These are phyloP conservation scores for Lenwebbia sp. DNA, from an alignment of 345 rosid genomes.

Conservation along the genomic window DNA sequence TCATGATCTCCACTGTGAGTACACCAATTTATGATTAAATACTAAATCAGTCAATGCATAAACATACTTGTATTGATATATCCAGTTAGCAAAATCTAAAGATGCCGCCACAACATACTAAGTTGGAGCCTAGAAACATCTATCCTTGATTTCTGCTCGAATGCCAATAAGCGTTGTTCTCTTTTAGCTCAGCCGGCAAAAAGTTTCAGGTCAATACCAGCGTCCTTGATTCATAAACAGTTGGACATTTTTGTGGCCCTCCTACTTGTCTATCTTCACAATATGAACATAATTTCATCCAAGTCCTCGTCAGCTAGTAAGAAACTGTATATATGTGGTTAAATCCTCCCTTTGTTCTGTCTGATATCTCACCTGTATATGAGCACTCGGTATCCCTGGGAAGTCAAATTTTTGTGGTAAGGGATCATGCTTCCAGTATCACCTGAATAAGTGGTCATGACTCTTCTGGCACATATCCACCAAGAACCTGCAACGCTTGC, in stretches of 20 bases:
- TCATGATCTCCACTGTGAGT: constrained; percentile 12
- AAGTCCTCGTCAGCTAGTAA: neutral
- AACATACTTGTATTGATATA: neutral
- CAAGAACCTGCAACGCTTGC: constrained; percentile 4
- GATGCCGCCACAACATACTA: neutral
- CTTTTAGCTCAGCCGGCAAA: neutral
- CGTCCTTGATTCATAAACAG: neutral
- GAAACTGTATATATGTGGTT: neutral
- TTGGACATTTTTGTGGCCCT: neutral
- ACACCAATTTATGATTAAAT: neutral
- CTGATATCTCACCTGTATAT: constrained; percentile 17
- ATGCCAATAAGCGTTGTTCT: neutral
- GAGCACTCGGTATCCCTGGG: constrained; percentile 25
- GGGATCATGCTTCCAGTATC: constrained; percentile 20
- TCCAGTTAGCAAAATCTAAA: neutral
- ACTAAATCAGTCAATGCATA: no score
- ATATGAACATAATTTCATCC: neutral
- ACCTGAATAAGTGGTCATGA: neutral
- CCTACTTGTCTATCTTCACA: neutral
- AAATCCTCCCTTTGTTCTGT: neutral
- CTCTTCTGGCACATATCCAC: neutral
- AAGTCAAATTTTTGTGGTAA: constrained; percentile 18
- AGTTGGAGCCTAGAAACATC: neutral
- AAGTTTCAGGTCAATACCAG: neutral
- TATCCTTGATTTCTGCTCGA: neutral